A percentile compares a stretch with the other conserved stretches of the same genome.
phyloP scores from a whole-genome alignment of 228 moss, liverwort and hornwort species.

The Sphagnum fallax region DNA sequence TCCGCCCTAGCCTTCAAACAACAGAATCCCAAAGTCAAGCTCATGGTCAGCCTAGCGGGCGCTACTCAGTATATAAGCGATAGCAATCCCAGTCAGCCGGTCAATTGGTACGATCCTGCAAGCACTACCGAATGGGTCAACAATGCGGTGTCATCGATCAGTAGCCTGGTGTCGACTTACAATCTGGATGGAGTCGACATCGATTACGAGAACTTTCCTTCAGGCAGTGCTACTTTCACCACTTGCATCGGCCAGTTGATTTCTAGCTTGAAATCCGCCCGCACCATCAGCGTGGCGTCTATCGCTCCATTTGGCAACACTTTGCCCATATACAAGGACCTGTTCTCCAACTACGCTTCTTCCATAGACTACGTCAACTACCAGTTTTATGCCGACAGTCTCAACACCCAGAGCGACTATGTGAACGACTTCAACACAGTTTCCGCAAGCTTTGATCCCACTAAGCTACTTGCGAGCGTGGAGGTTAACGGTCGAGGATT shows the following conservation, averaged over 20 bases:
- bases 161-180: slow-evolving; percentile 7
- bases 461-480: slow-evolving; percentile 24
- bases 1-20: background rate
- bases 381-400: slow-evolving; percentile 18
- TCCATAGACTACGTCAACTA: slow-evolving; percentile 30
- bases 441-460: slow-evolving; percentile 1
- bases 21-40: background rate
- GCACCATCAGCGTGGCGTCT: slow-evolving; percentile 19
- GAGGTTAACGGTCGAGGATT: slow-evolving; percentile 2
- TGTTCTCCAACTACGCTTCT: slow-evolving; percentile 5
- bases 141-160: slow-evolving; percentile 22
- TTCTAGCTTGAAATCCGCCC: slow-evolving; percentile 11
- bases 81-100: background rate
- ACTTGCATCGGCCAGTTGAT: slow-evolving; percentile 27
- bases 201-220: slow-evolving; percentile 22
- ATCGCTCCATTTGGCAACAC: slow-evolving; percentile 17
- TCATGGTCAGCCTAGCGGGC: background rate
- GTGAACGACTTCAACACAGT: slow-evolving; percentile 1
- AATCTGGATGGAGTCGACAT: slow-evolving; percentile 36
- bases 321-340: slow-evolving; percentile 3
- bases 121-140: slow-evolving; percentile 13
- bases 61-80: background rate
- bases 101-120: slow-evolving; percentile 18
- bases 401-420: slow-evolving; percentile 4
- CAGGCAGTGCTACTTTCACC: slow-evolving; percentile 4